These are phyloP conservation scores for Groenewaldozyma salmanticensis DNA, from an alignment of 805 yeast species.

Conservation along the genomic window DNA sequence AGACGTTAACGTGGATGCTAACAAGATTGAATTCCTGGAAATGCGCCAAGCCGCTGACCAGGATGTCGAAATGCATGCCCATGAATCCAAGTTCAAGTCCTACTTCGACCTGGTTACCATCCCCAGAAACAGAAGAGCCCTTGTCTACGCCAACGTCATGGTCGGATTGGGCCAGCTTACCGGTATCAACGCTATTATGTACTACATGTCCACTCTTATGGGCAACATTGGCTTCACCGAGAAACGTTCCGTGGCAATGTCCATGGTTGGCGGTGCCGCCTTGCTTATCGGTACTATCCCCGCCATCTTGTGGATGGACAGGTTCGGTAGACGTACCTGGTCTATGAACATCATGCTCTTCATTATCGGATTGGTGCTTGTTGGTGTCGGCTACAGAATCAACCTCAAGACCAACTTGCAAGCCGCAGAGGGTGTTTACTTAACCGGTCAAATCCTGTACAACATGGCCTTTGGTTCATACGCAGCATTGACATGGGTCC, in stretches of 20 bases:
- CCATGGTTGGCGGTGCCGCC: constrained; percentile 87
- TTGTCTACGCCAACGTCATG: constrained; percentile 52
- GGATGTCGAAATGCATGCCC: constrained; percentile 62
- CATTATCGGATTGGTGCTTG: constrained; percentile 49
- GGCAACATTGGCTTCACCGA: constrained; percentile 81
- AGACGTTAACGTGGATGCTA: constrained; percentile 43
- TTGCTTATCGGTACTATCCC: constrained; percentile 80
- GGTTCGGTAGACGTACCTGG: constrained; percentile 79
- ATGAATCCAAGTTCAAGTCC: constrained; percentile 24
- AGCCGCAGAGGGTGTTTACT: constrained; percentile 49
- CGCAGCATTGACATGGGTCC: constrained; percentile 59
- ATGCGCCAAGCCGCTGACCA: constrained; percentile 53
- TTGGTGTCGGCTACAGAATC: constrained; percentile 48
- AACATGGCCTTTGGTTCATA: constrained; percentile 60
- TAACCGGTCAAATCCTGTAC: constrained; percentile 54
- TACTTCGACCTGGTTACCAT: constrained; percentile 35
- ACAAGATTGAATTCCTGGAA: constrained; percentile 58
- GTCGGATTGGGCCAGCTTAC: constrained; percentile 94
- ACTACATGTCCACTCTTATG: constrained; percentile 87
- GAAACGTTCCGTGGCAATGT: constrained; percentile 81
- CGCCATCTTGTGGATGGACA: constrained; percentile 81
- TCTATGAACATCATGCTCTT: constrained; percentile 54
- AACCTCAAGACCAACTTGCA: constrained; percentile 30
- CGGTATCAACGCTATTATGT: constrained; percentile 94
- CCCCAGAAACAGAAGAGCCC: constrained; percentile 79